Evolutionary conservation across 1,284 basidiomycete species (phyloP).

Genomic region (Omphalotus olearius): DNA sequence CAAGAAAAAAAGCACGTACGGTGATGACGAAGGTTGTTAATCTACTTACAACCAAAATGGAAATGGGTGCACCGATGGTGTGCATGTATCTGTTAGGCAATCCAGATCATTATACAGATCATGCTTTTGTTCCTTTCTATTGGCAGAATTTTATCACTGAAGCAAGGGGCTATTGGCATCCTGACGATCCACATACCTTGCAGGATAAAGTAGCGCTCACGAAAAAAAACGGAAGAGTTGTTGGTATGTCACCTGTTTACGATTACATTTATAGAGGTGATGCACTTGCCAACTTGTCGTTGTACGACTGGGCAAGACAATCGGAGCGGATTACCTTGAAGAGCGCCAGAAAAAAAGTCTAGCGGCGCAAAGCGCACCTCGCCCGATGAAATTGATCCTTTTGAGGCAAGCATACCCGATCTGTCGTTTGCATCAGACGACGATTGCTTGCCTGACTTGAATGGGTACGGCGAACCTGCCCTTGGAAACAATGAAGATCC

Average conservation of each 20-base stretch:
- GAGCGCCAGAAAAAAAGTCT: slow-evolving; percentile 2
- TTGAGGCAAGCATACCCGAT: no score
- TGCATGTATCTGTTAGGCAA: slow-evolving; percentile 24
- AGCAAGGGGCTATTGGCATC: slow-evolving; percentile 12
- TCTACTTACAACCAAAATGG: slow-evolving; percentile 22
- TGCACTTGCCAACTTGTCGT: neutral
- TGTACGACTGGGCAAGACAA: slow-evolving; percentile 11
- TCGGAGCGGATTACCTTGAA: neutral
- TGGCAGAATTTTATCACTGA: slow-evolving; percentile 24
- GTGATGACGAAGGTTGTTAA: slow-evolving; percentile 27
- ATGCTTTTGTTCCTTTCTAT: slow-evolving; percentile 18
- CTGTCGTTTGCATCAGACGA: no score
- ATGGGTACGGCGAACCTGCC: no score
- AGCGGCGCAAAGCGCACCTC: no score
- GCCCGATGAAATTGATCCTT: no score
- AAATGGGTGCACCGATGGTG: slow-evolving; percentile 30
- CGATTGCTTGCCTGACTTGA: no score
- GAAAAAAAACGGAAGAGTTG: neutral
- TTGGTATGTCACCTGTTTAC: neutral
- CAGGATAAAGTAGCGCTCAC: slow-evolving; percentile 10
- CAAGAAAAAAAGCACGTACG: slow-evolving; percentile 20
- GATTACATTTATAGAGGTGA: slow-evolving; percentile 17
- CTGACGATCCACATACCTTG: neutral
- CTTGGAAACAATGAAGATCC: neutral
- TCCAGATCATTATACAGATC: slow-evolving; percentile 29